Base-by-base conservation (phyloP, 1,139 yeast genomes). In the Yarrowia galli region DNA sequence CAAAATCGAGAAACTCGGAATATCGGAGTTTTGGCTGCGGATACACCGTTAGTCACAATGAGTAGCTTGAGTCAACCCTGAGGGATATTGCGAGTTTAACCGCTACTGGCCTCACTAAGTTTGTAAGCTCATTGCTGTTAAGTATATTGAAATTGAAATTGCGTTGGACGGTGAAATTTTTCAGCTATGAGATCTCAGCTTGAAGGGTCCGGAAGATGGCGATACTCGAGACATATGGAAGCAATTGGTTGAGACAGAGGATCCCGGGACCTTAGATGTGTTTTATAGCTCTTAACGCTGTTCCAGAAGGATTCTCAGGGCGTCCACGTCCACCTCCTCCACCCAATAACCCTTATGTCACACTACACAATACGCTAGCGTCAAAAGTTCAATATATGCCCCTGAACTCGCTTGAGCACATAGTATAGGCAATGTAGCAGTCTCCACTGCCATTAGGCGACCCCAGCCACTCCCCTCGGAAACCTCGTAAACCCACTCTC, bases 121-220 rank as follows among this genome's bases (percentile, higher is more conserved):
- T 46, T 2, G 38, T 32, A 25, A 49, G 56, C 56, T 49, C 56
- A 49, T 49, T 49, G 56, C 56, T 49, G 38, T 13, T 16, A 48
- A 16, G 51, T n/a, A 12, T 48, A 48, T 48, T 20, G 48, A 12
- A n/a, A n/a, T n/a, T n/a, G n/a, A n/a, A n/a, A 22, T 13, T 22
- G 22, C 13, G 18, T 18, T 18, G 12, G 25, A 8, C n/a, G 4
- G 7, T 12, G 48, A 18, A 5, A 18, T 18, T 25, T 3, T 25
- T 3, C 10, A 6, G 32, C 9, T 10, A 28, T 45, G 49, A 22
- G 23, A 45, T 45, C 23, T 45, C 25, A 45, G 32, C 12, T 6
- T 0, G 16, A 10, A 23, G 9, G 6, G 10, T 43, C 8, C n/a
- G n/a, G n/a, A n/a, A n/a, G n/a, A n/a, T n/a, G n/a, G n/a, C n/a